These are phyloP conservation scores for Powellomyces hirtus DNA, from an alignment of 192 early-diverging fungal genomes.

Conservation along the genomic window DNA sequence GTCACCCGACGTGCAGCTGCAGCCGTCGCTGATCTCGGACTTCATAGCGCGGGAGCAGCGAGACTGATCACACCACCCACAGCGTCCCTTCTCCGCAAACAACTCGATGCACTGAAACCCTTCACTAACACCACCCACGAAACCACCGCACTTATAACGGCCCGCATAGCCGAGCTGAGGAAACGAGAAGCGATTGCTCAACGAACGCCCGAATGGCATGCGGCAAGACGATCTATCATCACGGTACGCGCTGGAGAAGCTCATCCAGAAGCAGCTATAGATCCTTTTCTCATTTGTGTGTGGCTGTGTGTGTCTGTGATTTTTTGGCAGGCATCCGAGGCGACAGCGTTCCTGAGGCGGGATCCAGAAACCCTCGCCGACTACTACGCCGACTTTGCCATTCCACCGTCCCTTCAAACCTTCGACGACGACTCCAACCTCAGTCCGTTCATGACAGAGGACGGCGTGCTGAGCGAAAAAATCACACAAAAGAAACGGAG, in stretches of 20 bases:
- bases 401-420: background rate
- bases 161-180: constrained; percentile 12
- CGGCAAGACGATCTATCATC: background rate
- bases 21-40: background rate
- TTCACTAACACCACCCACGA: background rate
- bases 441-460: background rate
- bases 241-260: constrained; percentile 4
- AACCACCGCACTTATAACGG: background rate
- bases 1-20: background rate
- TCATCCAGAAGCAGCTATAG: background rate
- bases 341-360: background rate
- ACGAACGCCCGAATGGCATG: constrained; percentile 12
- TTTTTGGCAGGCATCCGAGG: constrained; percentile 10
- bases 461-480: background rate
- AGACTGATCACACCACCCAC: no score
- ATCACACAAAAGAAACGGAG: background rate
- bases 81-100: background rate
- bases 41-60: no score
- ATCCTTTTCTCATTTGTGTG: background rate
- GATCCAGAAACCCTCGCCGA: background rate
- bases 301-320: background rate
- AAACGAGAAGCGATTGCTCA: background rate
- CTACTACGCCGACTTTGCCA: constrained; percentile 8
- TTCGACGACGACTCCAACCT: background rate
- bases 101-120: background rate